These are phyloP conservation scores for Novymonas esmeraldas DNA, from an alignment of 208 protist species.

Conservation along the genomic window DNA sequence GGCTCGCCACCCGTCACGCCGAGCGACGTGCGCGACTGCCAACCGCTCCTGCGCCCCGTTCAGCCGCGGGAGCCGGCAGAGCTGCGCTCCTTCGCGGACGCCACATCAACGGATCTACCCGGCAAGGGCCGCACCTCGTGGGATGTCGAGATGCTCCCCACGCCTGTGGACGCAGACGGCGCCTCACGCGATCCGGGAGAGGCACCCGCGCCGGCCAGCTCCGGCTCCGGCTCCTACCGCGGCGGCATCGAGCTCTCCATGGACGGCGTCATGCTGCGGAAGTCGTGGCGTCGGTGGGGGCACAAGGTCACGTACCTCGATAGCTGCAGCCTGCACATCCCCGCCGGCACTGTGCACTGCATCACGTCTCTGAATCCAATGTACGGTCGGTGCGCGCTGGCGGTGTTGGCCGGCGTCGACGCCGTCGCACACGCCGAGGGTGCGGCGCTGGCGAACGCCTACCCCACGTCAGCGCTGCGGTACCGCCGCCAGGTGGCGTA, in stretches of 20 bases:
- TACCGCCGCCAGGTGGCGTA: slow-evolving; percentile 31
- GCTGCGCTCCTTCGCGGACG: background rate
- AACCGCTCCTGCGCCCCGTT: too few relatives aligned
- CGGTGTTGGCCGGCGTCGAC: slow-evolving; percentile 49
- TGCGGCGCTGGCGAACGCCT: slow-evolving; percentile 51
- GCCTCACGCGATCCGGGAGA: background rate
- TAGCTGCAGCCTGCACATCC: slow-evolving; percentile 28
- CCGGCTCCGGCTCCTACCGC: background rate
- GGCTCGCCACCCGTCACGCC: too few relatives aligned
- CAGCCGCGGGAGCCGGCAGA: background rate
- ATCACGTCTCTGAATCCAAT: slow-evolving; percentile 41
- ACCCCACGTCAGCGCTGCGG: slow-evolving; percentile 20
- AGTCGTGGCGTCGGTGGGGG: background rate
- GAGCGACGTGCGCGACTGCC: too few relatives aligned
- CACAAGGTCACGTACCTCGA: slow-evolving; percentile 22
- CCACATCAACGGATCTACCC: background rate
- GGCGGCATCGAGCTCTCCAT: slow-evolving; percentile 23
- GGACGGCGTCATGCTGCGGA: slow-evolving; percentile 11
- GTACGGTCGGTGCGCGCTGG: slow-evolving; percentile 27
- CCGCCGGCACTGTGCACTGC: slow-evolving; percentile 25
- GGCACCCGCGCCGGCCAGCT: background rate
- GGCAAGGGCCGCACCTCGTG: background rate
- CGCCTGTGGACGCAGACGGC: background rate
- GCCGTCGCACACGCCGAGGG: slow-evolving; percentile 52
- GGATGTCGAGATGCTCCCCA: background rate